phyloP scores from a whole-genome alignment of 768 basidiomycete species.

The Naematelia aurantialba region DNA sequence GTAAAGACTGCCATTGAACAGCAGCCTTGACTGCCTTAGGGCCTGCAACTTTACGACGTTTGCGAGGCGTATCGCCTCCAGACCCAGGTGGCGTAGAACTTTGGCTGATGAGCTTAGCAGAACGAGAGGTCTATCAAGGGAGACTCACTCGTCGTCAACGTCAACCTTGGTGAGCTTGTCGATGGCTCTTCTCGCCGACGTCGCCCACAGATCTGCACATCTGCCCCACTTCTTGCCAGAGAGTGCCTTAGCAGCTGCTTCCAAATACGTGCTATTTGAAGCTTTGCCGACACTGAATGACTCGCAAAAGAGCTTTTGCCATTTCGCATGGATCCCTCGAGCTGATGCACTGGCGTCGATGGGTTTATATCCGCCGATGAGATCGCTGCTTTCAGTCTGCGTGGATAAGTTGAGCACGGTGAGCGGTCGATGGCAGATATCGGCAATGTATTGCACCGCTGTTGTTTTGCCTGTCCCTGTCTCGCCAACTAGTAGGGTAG shows the following conservation, averaged over 20 bases:
- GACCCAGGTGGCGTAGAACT: neutral
- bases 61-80: constrained; percentile 57
- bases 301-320: constrained; percentile 72
- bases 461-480: constrained; percentile 99
- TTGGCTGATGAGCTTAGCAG: neutral
- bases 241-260: constrained; percentile 74
- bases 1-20: constrained; percentile 64
- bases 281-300: constrained; percentile 73
- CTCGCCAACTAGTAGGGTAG: constrained; percentile 88
- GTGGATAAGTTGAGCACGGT: constrained; percentile 90
- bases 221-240: constrained; percentile 80
- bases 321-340: constrained; percentile 64
- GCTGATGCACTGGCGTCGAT: constrained; percentile 79
- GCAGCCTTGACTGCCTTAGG: constrained; percentile 42
- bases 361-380: constrained; percentile 95
- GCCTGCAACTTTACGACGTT: constrained; percentile 64
- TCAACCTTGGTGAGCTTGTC: constrained; percentile 54
- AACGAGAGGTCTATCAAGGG: neutral
- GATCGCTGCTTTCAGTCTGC: constrained; percentile 90
- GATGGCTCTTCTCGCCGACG: constrained; percentile 43
- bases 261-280: constrained; percentile 82
- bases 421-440: constrained; percentile 68
- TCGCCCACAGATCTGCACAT: constrained; percentile 72
- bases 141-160: constrained; percentile 5
- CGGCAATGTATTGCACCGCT: constrained; percentile 77